Base-by-base conservation (phyloP, 2,329 filamentous ascomycete genomes). In the Fusarium staphyleae region DNA sequence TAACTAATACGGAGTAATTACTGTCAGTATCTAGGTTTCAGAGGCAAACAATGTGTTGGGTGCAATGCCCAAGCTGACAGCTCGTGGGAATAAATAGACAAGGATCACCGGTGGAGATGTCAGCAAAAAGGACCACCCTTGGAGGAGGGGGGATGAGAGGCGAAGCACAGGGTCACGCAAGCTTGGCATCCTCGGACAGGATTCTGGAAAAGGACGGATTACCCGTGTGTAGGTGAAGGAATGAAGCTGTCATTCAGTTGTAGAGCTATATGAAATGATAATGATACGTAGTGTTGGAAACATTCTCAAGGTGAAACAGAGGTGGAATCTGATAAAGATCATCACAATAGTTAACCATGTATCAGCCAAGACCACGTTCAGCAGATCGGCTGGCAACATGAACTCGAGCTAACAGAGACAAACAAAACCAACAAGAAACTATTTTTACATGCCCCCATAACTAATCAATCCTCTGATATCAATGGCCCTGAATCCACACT, bases 131-230 rank as follows among this genome's bases (percentile, higher is more conserved):
- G 29, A 49, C 47, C 48, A 61, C 48, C 41, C 14, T 29, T 39
- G 57, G 24, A 48, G 52, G 39, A 49, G 57, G 24, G 52, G 52
- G 39, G 46, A 49, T 28, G 36, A 41, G 46, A 62, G 55, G 55
- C 49, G 44, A 59, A 43, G 55, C 55, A 51, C 50, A 58, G 48
- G 10, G 53, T 57, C 30, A 29, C 55, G 57, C 55, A 32, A 41
- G 47, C 55, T 15, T 52, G 19, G 4, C 24, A 26, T 11, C 12
- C 18, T 50, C 32, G 39, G 30, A 24, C 34, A 24, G 22, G 44
- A 24, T 26, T 35, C 26, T n/a, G 33, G n/a, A 36, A 39, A 40
- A 18, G 34, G 22, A 22, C 14, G 15, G 19, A 35, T 22, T 41
- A 30, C 9, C 32, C 1, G 5, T 24, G 22, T 24, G 22, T n/a